phyloP scores from a whole-genome alignment of 805 yeast species.

The Debaryomyces hansenii region DNA sequence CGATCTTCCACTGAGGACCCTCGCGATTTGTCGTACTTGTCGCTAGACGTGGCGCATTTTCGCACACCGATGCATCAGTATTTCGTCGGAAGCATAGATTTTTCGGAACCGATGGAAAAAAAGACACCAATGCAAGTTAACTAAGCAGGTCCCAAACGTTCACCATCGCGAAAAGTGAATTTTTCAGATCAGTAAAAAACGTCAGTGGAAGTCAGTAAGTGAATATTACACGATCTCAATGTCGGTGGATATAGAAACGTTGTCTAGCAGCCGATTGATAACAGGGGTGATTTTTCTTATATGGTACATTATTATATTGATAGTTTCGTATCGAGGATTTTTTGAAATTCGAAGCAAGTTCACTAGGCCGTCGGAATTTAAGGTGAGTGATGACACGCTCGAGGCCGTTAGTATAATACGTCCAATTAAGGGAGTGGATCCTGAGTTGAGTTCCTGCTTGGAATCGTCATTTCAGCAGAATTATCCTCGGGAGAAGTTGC shows the following conservation, averaged over 20 bases:
- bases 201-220: too few species aligned
- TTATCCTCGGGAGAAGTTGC: slow-evolving; percentile 60
- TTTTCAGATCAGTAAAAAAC: too few species aligned
- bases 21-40: too few species aligned
- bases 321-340: slow-evolving; percentile 41
- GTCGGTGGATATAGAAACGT: slow-evolving; percentile 5
- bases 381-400: slow-evolving; percentile 5
- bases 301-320: slow-evolving; percentile 41
- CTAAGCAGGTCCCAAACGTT: too few species aligned
- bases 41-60: too few species aligned
- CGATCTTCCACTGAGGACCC: too few species aligned
- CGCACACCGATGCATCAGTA: too few species aligned
- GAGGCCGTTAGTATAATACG: slow-evolving; percentile 70
- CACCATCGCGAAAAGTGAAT: too few species aligned
- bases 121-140: too few species aligned
- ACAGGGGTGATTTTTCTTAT: slow-evolving; percentile 18
- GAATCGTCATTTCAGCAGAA: slow-evolving; percentile 66
- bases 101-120: too few species aligned
- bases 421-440: slow-evolving; percentile 83
- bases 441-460: slow-evolving; percentile 68
- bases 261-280: slow-evolving; percentile 3
- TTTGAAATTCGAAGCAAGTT: slow-evolving; percentile 36
- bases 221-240: neutral
- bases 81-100: too few species aligned
- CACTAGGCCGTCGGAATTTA: slow-evolving; percentile 10